phyloP scores from a whole-genome alignment of 2,329 filamentous ascomycete species.

The Talaromyces pinophilus region DNA sequence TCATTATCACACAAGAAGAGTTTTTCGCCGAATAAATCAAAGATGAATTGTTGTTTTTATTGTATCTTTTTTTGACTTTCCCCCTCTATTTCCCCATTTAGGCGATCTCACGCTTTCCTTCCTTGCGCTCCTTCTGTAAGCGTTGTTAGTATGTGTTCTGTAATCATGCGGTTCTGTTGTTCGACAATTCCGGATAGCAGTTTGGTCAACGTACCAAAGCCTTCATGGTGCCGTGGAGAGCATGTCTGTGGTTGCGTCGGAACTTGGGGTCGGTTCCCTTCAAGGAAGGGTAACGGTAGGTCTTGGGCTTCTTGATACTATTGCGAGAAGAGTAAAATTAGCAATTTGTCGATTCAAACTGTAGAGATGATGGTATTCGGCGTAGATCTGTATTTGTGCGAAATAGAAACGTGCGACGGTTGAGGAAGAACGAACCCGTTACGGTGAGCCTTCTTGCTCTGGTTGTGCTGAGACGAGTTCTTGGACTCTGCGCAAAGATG shows the following conservation, averaged over 20 bases:
- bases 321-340: background rate
- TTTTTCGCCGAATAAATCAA: conserved; percentile 20
- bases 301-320: conserved; percentile 99
- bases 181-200: background rate
- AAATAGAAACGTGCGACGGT: conserved; percentile 4
- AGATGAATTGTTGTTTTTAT: conserved; percentile 5
- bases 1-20: conserved; percentile 18
- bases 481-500: conserved; percentile 74
- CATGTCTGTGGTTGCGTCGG: conserved; percentile 99
- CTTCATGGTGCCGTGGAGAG: conserved; percentile 97
- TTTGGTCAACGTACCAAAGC: conserved; percentile 72
- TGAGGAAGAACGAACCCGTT: conserved; percentile 75
- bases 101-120: conserved; percentile 88
- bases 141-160: conserved; percentile 36
- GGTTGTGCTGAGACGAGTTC: conserved; percentile 99
- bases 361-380: background rate
- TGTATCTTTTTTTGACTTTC: conserved; percentile 19
- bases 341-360: background rate
- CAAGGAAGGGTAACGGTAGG: conserved; percentile 95
- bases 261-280: conserved; percentile 99
- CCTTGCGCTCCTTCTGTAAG: conserved; percentile 89
- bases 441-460: conserved; percentile 96
- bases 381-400: background rate
- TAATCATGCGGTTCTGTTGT: background rate
- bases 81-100: conserved; percentile 51